phyloP scores from a whole-genome alignment of 192 early-diverging fungal genomes.

The Coemansia asiatica region DNA sequence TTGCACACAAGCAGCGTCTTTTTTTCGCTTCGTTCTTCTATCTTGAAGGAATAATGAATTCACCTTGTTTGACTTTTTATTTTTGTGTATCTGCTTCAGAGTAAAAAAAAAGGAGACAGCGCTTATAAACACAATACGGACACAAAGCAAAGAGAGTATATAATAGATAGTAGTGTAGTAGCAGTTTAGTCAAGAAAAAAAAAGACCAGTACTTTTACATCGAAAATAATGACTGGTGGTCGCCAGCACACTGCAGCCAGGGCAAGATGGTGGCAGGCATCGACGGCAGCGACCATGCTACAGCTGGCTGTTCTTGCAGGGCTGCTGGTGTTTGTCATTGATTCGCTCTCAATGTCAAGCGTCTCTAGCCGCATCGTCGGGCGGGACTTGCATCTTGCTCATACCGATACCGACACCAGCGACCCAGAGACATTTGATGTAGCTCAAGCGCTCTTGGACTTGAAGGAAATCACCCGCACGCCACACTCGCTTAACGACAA shows the following conservation, averaged over 20 bases:
- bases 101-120: too few species aligned
- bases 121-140: too few species aligned
- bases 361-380: slow-evolving; percentile 13
- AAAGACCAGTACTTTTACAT: background rate
- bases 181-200: too few species aligned
- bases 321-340: slow-evolving; percentile 25
- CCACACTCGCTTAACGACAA: slow-evolving; percentile 56
- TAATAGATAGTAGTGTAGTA: too few species aligned
- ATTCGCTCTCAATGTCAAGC: slow-evolving; percentile 25
- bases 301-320: slow-evolving; percentile 20
- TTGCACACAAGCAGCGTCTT: too few species aligned
- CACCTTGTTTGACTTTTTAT: too few species aligned
- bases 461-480: slow-evolving; percentile 34
- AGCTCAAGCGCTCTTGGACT: slow-evolving; percentile 32
- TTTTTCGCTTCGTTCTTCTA: too few species aligned
- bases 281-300: slow-evolving; percentile 7
- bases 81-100: too few species aligned
- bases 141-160: too few species aligned
- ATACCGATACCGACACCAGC: background rate
- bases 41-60: too few species aligned
- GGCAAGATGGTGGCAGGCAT: slow-evolving; percentile 4
- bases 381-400: slow-evolving; percentile 3
- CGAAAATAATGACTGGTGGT: background rate
- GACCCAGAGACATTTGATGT: slow-evolving; percentile 29
- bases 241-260: background rate